Evolutionary conservation across 306 rosid species (phyloP), one percentile per base, ranked within the genome.

Genomic region (Casuarina glauca): DNA sequence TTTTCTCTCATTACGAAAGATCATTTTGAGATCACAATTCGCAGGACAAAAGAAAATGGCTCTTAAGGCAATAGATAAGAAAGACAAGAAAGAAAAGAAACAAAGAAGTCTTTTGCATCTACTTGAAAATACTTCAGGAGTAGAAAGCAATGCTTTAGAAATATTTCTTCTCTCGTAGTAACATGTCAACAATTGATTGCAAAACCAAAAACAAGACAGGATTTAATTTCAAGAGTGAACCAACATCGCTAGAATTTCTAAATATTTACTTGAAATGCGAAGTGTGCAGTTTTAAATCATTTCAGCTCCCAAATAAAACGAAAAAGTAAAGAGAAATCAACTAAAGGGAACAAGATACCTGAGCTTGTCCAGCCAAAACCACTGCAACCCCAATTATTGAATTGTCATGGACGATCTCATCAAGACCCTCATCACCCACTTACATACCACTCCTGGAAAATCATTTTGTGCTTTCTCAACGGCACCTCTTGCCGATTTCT

Each of bases 291-390:
- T 62, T 62, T 35, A 5, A 62, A 62, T 13, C 69, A 62, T 4
- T 5, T 10, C n/a, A 38, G n/a, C 16, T 3, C 17, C 12, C 35
- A 62, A 10, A 36, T 12, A 36, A 62, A 62, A 13, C 69, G 43
- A 44, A 11, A 61, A 1, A 32, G 39, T 10, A 35, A 32, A 32
- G 10, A 61, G 3, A 0, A 60, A 35, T 4, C 19, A 62, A 36
- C 9, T 6, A 41, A 15, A 13, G 52, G 26, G 32, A n/a, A 6
- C 32, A 4, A 16, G 62, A 74, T 41, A 91, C 98, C 97, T 94
- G 98, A 80, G 84, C 81, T 85, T 94, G 98, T 48, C 92, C 97
- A 80, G 98, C 96, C 82, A 94, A 86, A 73, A 90, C 97, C 38
- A 94, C 96, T n/a, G 94, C 87, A 76, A 94, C 98, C 13, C 97